Conservation (phyloP, 345 rosid species). For the Orychophragmus violaceus region DNA sequence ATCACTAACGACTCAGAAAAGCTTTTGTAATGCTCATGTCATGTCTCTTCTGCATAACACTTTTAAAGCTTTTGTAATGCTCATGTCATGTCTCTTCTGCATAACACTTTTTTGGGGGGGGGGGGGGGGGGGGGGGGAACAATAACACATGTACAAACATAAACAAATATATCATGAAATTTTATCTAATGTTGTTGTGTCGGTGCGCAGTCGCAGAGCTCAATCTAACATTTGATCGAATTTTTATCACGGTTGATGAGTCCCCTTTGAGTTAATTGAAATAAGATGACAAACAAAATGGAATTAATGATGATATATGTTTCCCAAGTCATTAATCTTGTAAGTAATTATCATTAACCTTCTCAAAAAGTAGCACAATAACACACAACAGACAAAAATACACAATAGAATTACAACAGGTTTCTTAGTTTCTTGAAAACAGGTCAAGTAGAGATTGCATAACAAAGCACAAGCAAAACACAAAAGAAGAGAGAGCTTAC, state of each 20-base stretch:
- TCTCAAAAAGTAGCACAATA: neutral
- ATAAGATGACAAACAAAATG: neutral
- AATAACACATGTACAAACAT: no score
- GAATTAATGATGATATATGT: no score
- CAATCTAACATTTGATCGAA: neutral
- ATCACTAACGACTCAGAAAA: neutral
- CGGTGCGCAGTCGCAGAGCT: neutral
- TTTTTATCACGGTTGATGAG: neutral
- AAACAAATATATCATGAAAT: no score
- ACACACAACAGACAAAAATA: neutral
- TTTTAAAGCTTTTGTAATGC: no score
- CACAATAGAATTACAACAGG: neutral
- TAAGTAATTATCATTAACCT: no score
- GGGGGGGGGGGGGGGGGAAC: no score
- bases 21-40: neutral
- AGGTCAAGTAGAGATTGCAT: constrained; percentile 6
- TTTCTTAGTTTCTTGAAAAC: neutral
- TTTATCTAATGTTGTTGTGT: neutral
- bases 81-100: no score
- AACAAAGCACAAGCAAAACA: constrained; percentile 9
- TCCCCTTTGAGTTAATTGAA: neutral
- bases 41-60: neutral
- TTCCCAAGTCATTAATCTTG: no score
- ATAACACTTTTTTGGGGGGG: no score
- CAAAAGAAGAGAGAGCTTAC: neutral